Evolutionary conservation across 805 yeast species (phyloP), one percentile per base, ranked within the genome.

Genomic region (Cyberlindnera xylosilytica): DNA sequence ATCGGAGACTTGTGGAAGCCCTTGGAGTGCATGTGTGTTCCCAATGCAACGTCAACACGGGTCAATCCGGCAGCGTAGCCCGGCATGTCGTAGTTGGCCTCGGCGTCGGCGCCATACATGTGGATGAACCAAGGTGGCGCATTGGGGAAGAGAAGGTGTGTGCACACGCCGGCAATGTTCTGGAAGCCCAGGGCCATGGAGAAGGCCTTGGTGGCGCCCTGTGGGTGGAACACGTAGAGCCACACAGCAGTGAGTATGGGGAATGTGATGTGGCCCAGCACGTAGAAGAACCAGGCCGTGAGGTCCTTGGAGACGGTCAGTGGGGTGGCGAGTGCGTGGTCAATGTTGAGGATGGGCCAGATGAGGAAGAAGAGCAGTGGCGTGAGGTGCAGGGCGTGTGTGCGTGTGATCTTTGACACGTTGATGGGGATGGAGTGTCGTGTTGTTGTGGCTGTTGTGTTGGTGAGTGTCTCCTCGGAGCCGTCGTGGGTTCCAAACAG

Each of bases 111-210:
- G 4, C 87, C 86, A 50, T 82, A 72, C 46, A 78, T 47, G 54
- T 76, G 81, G 36, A 79, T 75, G 57, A 80, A 83, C 82, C 87
- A 79, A 3, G 89, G 89, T 1, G 89, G 85, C 1, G 87, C 85
- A 56, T 78, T 81, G 20, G 90, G 90, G 58, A 81, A 68, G 6
- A 71, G 36, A 28, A 83, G 56, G 57, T 81, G 87, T 3, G 87
- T 82, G 29, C 70, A 30, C 0, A 80, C 80, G 19, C 86, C 84
- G 1, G 68, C 60, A 11, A 80, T 68, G 51, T 80, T 82, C 56
- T 80, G 87, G 10, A 69, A 39, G 2, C 89, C 88, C 33, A 82
- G 50, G 0, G 78, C 70, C n/a, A 72, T 52, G 1, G 78, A 64
- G 50, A 79, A 83, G 50, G 69, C 64, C 46, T 72, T 75, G 11